Percentiles rank a stretch among this genome's conserved stretches.
Evolutionary conservation across 139 green algal species (phyloP).

Genomic region (Chlorella sp.): DNA sequence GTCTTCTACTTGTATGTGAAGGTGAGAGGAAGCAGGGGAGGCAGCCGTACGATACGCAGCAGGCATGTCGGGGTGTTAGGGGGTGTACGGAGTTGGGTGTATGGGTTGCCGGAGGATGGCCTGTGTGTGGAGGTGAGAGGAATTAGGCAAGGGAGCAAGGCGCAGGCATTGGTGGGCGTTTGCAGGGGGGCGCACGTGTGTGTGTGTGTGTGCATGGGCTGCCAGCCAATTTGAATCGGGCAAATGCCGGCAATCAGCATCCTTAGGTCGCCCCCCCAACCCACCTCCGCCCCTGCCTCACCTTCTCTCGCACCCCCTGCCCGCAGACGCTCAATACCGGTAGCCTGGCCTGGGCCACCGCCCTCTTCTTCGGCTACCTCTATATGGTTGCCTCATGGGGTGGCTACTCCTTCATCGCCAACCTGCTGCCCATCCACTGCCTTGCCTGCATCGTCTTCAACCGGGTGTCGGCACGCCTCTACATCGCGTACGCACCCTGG

Average conservation of each 20-base stretch:
- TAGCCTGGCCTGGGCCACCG: slow-evolving; percentile 78
- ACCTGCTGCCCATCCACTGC: slow-evolving; percentile 95
- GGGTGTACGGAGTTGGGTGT: too few species aligned
- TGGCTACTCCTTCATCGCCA: slow-evolving; percentile 99
- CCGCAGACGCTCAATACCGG: slow-evolving; percentile 92
- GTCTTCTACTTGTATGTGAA: slow-evolving; percentile 94
- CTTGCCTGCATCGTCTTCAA: slow-evolving; percentile 83
- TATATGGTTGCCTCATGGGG: slow-evolving; percentile 95
- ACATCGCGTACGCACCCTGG: slow-evolving; percentile 87
- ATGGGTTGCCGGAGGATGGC: too few species aligned
- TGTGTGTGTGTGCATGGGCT: neutral
- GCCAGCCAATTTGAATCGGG: too few species aligned
- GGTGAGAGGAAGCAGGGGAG: slow-evolving; percentile 20
- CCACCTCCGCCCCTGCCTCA: too few species aligned
- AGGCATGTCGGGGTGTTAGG: neutral
- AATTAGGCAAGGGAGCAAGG: too few species aligned
- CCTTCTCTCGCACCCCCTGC: too few species aligned
- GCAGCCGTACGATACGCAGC: neutral
- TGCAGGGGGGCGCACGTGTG: neutral
- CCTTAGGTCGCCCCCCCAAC: neutral
- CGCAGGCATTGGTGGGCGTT: too few species aligned
- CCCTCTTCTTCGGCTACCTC: slow-evolving; percentile 74
- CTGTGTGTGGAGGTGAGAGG: too few species aligned
- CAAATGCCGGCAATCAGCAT: neutral
- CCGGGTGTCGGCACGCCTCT: slow-evolving; percentile 69